Percentiles rank a stretch among this genome's conserved stretches.
Conservation (phyloP, 2,329 filamentous ascomycete genomes). For the Botrytis squamosa region DNA sequence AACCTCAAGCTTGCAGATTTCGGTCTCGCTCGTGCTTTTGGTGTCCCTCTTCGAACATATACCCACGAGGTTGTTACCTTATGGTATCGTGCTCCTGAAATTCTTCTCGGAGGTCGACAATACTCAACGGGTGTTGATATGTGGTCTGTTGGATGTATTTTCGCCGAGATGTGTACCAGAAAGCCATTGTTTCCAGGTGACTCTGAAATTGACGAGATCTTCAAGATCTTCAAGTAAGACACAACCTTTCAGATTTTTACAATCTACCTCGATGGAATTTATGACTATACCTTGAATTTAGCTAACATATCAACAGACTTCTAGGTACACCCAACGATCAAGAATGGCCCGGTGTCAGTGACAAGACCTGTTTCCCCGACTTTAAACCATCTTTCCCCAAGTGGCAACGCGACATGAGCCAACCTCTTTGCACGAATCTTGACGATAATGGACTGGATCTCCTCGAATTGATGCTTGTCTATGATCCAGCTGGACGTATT, state of each 20-base stretch:
- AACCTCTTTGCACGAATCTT: constrained; percentile 67
- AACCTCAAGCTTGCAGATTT: constrained; percentile 92
- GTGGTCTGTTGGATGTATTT: constrained; percentile 94
- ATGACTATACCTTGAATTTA: not conserved
- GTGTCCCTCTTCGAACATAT: constrained; percentile 86
- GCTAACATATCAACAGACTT: constrained; percentile 48
- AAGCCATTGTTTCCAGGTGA: constrained; percentile 92
- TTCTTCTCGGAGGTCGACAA: constrained; percentile 83
- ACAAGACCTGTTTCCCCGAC: constrained; percentile 79
- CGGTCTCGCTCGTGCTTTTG: constrained; percentile 83
- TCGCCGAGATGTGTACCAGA: constrained; percentile 93
- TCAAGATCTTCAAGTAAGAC: constrained; percentile 84
- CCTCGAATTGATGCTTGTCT: constrained; percentile 71
- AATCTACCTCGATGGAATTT: not conserved
- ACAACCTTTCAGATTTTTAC: not conserved
- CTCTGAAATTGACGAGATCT: constrained; percentile 91
- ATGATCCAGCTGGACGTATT: constrained; percentile 82
- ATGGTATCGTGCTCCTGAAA: constrained; percentile 90
- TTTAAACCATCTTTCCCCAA: constrained; percentile 92
- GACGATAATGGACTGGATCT: constrained; percentile 71
- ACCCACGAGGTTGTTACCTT: constrained; percentile 94
- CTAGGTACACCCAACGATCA: constrained; percentile 82
- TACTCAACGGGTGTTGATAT: constrained; percentile 95
- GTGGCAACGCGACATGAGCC: constrained; percentile 71
- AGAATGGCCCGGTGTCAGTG: constrained; percentile 75